A percentile compares a stretch with the other conserved stretches of the same genome.
Conservation (phyloP, 805 yeast species). For the Babjeviella inositovora region DNA sequence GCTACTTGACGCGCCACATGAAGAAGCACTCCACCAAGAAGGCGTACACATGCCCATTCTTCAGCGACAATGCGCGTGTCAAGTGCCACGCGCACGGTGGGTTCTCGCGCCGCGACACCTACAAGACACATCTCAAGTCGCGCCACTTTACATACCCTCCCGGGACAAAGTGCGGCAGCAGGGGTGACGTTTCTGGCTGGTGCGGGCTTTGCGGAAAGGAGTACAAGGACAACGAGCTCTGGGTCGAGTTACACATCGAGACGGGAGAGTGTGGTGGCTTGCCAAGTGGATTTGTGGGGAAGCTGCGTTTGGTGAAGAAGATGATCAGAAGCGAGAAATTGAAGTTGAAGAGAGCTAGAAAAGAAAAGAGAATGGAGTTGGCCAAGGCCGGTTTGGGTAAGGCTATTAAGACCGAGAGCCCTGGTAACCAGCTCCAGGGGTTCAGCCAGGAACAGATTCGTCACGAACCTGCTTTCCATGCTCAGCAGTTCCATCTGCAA, state of each 20-base stretch:
- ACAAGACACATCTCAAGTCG: slow-evolving; percentile 39
- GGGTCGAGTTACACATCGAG: slow-evolving; percentile 35
- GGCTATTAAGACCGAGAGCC: too few relatives aligned
- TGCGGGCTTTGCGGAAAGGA: slow-evolving; percentile 39
- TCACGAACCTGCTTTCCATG: too few relatives aligned
- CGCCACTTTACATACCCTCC: slow-evolving; percentile 41
- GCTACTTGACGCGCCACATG: slow-evolving; percentile 37
- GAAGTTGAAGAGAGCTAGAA: too few relatives aligned
- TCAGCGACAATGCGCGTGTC: slow-evolving; percentile 11
- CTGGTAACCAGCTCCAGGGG: too few relatives aligned
- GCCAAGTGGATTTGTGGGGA: too few relatives aligned
- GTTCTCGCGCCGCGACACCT: slow-evolving; percentile 42
- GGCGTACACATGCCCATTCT: slow-evolving; percentile 42
- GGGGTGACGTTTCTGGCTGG: slow-evolving; percentile 24
- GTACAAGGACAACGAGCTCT: slow-evolving; percentile 28
- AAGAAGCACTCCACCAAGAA: slow-evolving; percentile 31
- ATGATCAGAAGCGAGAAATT: too few relatives aligned
- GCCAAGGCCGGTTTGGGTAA: too few relatives aligned
- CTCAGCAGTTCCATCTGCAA: too few relatives aligned
- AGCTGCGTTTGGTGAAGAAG: too few relatives aligned
- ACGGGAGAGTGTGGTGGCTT: slow-evolving; percentile 35
- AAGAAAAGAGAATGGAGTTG: too few relatives aligned
- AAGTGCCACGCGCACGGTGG: slow-evolving; percentile 44
- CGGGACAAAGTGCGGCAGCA: slow-evolving; percentile 29
- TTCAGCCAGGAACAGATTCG: too few relatives aligned